Percentiles rank a stretch among this genome's conserved stretches.
Evolutionary conservation across 176 grass and related monocot genomes (phyloP).

Genomic region (Olyra latifolia): DNA sequence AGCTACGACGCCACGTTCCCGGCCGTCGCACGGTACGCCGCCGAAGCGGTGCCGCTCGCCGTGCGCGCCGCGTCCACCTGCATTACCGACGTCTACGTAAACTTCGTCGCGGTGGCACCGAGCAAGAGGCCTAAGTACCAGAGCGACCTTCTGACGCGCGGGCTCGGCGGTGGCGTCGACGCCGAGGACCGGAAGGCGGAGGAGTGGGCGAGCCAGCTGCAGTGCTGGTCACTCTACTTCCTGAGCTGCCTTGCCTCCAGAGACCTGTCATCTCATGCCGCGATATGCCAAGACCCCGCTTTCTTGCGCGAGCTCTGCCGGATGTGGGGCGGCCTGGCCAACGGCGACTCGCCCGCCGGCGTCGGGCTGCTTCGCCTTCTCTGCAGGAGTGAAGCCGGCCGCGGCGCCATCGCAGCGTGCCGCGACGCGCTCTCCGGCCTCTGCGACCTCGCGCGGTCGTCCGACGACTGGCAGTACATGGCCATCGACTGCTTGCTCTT

Average conservation of each 20-base stretch:
- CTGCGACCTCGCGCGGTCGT: slow-evolving; percentile 73
- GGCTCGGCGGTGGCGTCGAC: slow-evolving; percentile 43
- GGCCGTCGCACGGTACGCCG: slow-evolving; percentile 46
- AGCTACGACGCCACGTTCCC: slow-evolving; percentile 88
- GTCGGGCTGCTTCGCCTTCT: slow-evolving; percentile 82
- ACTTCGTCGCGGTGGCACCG: slow-evolving; percentile 44
- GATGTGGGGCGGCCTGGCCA: slow-evolving; percentile 96
- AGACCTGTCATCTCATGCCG: slow-evolving; percentile 56
- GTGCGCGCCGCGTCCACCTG: slow-evolving; percentile 53
- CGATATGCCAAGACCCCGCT: slow-evolving; percentile 48
- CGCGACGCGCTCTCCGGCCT: slow-evolving; percentile 56
- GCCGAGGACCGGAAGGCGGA: slow-evolving; percentile 80
- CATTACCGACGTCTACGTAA: slow-evolving; percentile 52
- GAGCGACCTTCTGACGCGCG: slow-evolving; percentile 57
- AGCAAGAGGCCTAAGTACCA: slow-evolving; percentile 67
- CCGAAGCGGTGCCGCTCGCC: slow-evolving; percentile 64
- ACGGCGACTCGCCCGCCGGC: slow-evolving; percentile 81
- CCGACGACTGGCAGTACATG: slow-evolving; percentile 99
- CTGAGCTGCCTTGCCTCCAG: slow-evolving; percentile 81
- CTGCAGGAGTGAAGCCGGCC: slow-evolving; percentile 60
- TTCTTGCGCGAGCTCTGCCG: slow-evolving; percentile 70
- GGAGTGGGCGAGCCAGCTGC: slow-evolving; percentile 98
- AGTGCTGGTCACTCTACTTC: slow-evolving; percentile 96
- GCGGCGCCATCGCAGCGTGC: slow-evolving; percentile 51
- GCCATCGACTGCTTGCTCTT: slow-evolving; percentile 88